phyloP scores from a whole-genome alignment of 108 stramenopile genomes.

The Fragilariopsis cylindrus region DNA sequence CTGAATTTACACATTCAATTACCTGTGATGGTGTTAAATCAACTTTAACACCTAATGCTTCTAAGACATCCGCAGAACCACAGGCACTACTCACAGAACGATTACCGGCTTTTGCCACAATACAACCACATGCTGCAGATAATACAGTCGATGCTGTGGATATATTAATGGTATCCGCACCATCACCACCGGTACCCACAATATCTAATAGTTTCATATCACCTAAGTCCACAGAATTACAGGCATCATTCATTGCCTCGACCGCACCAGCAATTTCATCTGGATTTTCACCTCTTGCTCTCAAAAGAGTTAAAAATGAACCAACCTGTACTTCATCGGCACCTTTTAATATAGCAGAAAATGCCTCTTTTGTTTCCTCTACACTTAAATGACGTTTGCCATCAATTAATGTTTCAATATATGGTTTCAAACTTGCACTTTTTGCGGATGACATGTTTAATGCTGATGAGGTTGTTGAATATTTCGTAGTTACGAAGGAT shows the following conservation, averaged over 20 bases:
- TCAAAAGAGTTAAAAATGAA: constrained; percentile 85
- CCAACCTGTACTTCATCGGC: constrained; percentile 86
- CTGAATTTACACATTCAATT: constrained; percentile 81
- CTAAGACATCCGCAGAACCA: constrained; percentile 95
- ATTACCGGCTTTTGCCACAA: constrained; percentile 97
- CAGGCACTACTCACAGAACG: constrained; percentile 89
- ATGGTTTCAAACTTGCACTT: constrained; percentile 68
- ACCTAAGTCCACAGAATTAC: constrained; percentile 65
- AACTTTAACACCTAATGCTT: constrained; percentile 93
- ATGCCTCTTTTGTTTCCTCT: constrained; percentile 82
- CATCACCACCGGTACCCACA: constrained; percentile 99
- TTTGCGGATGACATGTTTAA: neutral
- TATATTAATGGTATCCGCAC: constrained; percentile 98
- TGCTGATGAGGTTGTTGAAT: neutral
- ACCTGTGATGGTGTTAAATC: constrained; percentile 89
- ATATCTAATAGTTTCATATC: constrained; percentile 90
- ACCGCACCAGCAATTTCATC: constrained; percentile 96
- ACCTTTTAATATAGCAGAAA: constrained; percentile 71
- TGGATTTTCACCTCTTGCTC: constrained; percentile 91
- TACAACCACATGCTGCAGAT: constrained; percentile 93
- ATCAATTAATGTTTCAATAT: constrained; percentile 83
- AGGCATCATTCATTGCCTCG: constrained; percentile 90
- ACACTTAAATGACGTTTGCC: constrained; percentile 78
- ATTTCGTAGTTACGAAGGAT: neutral
- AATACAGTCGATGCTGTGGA: constrained; percentile 92